A percentile compares a stretch with the other conserved stretches of the same genome.
Evolutionary conservation across 495 filamentous ascomycete genomes (phyloP).

Genomic region (Penicillium parvum): DNA sequence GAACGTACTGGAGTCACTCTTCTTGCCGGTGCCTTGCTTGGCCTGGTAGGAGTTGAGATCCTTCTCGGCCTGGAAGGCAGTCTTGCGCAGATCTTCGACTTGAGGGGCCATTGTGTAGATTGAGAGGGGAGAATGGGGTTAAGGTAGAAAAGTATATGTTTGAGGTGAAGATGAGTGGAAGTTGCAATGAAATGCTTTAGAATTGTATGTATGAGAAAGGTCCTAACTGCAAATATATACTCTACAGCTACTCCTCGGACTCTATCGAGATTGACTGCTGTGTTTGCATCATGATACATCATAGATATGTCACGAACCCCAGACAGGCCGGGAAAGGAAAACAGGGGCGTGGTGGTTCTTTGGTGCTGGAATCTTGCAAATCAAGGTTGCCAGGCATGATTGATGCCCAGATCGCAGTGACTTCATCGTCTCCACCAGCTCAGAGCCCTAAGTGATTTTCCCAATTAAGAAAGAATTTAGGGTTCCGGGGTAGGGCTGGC

Average conservation of each 20-base stretch:
- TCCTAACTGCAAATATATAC: not conserved
- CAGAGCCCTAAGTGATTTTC: slow-evolving; percentile 21
- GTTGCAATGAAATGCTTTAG: not conserved
- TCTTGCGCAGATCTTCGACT: slow-evolving; percentile 34
- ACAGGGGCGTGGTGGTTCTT: not conserved
- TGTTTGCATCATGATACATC: slow-evolving; percentile 38
- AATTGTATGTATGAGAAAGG: too few species aligned
- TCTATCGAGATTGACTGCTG: not conserved
- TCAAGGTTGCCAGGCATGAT: slow-evolving; percentile 11
- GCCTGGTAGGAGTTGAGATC: slow-evolving; percentile 52
- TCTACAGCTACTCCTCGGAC: not conserved
- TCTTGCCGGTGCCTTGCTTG: slow-evolving; percentile 41
- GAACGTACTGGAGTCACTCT: slow-evolving; percentile 47
- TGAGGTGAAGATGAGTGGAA: too few species aligned
- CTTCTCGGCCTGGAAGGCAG: slow-evolving; percentile 43
- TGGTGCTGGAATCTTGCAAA: not conserved
- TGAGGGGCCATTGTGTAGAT: slow-evolving; percentile 28
- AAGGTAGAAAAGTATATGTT: too few species aligned
- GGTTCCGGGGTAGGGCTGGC: slow-evolving; percentile 33
- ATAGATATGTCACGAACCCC: slow-evolving; percentile 32
- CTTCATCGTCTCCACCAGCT: slow-evolving; percentile 20
- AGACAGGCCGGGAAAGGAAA: slow-evolving; percentile 2
- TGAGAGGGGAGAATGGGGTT: not conserved
- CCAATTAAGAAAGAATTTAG: slow-evolving; percentile 14
- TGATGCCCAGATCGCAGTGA: slow-evolving; percentile 7